Evolutionary conservation across 75 land plant genomes (phyloP).

Genomic region (Cupressus sempervirens): DNA sequence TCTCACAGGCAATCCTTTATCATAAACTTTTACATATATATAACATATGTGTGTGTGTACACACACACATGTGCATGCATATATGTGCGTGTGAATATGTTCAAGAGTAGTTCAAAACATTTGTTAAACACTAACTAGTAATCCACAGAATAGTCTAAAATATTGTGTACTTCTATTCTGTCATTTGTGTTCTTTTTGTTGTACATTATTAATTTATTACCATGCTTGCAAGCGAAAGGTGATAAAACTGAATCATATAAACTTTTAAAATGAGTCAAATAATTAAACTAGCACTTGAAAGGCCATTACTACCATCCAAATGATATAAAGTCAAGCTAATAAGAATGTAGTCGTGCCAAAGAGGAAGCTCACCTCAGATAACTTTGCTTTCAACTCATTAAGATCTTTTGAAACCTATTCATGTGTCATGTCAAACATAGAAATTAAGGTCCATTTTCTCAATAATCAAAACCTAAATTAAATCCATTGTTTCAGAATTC

Average conservation of each 20-base stretch:
- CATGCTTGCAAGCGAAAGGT: not conserved
- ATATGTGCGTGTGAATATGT: not conserved
- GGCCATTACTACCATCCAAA: not conserved
- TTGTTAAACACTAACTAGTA: not conserved
- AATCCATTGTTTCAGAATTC: not conserved
- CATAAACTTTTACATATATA: no score
- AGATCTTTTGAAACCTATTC: slow-evolving; percentile 22
- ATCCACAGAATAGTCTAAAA: not conserved
- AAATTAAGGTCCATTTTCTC: not conserved
- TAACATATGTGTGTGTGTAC: no score
- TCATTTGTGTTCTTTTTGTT: not conserved
- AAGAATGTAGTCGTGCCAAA: not conserved
- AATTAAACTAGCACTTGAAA: not conserved
- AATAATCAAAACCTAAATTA: not conserved
- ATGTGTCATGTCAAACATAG: not conserved
- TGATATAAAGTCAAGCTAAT: not conserved
- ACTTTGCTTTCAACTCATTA: slow-evolving; percentile 30
- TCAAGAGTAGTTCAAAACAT: no score
- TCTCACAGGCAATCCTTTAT: no score
- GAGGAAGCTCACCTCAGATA: slow-evolving; percentile 25
- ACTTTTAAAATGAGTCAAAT: not conserved
- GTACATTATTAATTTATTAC: not conserved
- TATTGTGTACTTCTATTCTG: not conserved
- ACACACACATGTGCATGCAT: not conserved
- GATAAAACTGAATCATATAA: not conserved